Evolutionary conservation across 192 early-diverging fungal genomes (phyloP), one percentile per base, ranked within the genome.

Genomic region (Fimicolochytrium jonesii): DNA sequence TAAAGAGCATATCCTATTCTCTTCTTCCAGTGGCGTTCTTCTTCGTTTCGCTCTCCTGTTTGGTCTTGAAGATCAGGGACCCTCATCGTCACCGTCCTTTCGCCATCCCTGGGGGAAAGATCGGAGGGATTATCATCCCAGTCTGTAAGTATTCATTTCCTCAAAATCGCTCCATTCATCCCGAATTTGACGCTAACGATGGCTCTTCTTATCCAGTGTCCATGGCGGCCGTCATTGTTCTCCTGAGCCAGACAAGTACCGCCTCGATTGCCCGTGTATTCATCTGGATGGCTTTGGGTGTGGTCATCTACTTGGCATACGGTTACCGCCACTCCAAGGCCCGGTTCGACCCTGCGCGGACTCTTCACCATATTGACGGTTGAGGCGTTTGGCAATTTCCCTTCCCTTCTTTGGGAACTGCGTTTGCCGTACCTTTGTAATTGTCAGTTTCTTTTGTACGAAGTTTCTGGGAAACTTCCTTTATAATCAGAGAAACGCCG

Each of bases 231-330:
- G 56, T 59, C 20, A 59, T 59, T 5, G 11, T 45, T 17, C 42
- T 59, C 11, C 42, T 59, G 18, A 59, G 83, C 11, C 74, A 84
- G 46, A 84, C 88, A 5, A 71, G 68, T 0, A 71, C 83, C 4
- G 45, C 63, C 18, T 84, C 84, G 9, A 87, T 90, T 49, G 77
- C 81, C 65, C 86, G 92, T 32, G 67, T 92, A 22, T 79, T 89
- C 46, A 79, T 86, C 29, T 92, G 92, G 92, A 78, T 90, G 56
- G 89, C 56, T 0, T 60, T 92, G 7, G 92, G 92, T 9, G 43
- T 88, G 25, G n/a, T 92, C 2, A 71, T 94, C n/a, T 94, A 93
- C 51, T 62, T 77, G 2, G 9, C 72, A 1, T 92, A 88, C 65
- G 86, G 89, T 7, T 79, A 77, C 58, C 66, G 79, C 7, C 67